These are phyloP conservation scores for Plasmodium inui DNA, from an alignment of 169 alveolate species.

Conservation along the genomic window DNA sequence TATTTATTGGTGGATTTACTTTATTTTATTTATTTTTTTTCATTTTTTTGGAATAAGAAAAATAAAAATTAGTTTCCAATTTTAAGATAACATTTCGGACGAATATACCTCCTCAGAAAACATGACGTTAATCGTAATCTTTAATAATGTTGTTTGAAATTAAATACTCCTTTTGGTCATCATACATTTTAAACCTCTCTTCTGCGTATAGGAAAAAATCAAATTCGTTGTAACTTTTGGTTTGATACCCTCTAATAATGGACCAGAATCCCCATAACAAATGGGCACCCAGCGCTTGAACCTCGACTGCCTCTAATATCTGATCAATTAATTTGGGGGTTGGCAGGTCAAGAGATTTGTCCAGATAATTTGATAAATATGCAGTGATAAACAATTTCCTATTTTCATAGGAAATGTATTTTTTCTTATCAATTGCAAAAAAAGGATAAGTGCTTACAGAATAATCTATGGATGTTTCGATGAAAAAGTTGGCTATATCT, in stretches of 20 bases:
- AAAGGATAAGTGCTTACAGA: slow-evolving; percentile 79
- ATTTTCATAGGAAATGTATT: slow-evolving; percentile 81
- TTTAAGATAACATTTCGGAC: not conserved
- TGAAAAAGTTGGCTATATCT: slow-evolving; percentile 85
- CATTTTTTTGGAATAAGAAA: not conserved
- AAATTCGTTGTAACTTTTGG: slow-evolving; percentile 74
- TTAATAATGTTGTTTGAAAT: slow-evolving; percentile 46
- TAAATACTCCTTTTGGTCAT: slow-evolving; percentile 39
- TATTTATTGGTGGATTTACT: not conserved
- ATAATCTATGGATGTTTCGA: slow-evolving; percentile 83
- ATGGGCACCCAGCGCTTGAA: slow-evolving; percentile 81
- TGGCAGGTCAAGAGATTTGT: slow-evolving; percentile 45
- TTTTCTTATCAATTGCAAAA: slow-evolving; percentile 75
- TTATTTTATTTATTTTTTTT: not conserved
- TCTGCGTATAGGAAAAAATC: slow-evolving; percentile 77
- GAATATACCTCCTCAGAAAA: not conserved
- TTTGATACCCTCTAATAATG: slow-evolving; percentile 64
- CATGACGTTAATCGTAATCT: slow-evolving; percentile 17
- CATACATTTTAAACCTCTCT: slow-evolving; percentile 67
- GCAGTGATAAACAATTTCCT: slow-evolving; percentile 80
- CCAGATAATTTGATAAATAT: slow-evolving; percentile 80
- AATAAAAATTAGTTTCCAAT: not conserved
- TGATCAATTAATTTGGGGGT: slow-evolving; percentile 75
- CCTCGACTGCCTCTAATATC: slow-evolving; percentile 79
- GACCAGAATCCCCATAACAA: slow-evolving; percentile 88